phyloP scores from a whole-genome alignment of 2,329 filamentous ascomycete genomes.

The Monilinia fructicola region DNA sequence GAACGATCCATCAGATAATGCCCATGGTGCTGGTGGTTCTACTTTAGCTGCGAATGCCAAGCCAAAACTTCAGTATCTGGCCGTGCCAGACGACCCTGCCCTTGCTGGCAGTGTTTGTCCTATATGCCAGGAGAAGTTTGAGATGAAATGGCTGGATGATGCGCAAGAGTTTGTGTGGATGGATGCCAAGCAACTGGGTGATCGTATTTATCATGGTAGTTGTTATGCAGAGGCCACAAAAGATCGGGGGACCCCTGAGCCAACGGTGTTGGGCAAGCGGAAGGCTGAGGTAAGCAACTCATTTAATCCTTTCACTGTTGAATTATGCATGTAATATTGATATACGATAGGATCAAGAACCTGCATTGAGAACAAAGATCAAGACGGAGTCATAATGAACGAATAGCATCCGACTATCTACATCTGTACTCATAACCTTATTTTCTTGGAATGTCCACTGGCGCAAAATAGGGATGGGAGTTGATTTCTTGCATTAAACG shows the following conservation, averaged over 20 bases:
- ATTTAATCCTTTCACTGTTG: not conserved
- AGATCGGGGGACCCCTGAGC: slow-evolving; percentile 62
- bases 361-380: slow-evolving; percentile 35
- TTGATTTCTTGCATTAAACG: slow-evolving; percentile 4
- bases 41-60: slow-evolving; percentile 46
- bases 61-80: slow-evolving; percentile 67
- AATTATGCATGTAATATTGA: not conserved
- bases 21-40: slow-evolving; percentile 44
- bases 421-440: not conserved
- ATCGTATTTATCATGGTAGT: slow-evolving; percentile 82
- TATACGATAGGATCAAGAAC: slow-evolving; percentile 20
- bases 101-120: slow-evolving; percentile 78
- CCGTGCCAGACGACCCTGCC: slow-evolving; percentile 75
- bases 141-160: slow-evolving; percentile 87
- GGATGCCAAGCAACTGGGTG: slow-evolving; percentile 77
- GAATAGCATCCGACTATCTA: not conserved
- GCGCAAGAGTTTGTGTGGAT: slow-evolving; percentile 97
- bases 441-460: not conserved
- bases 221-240: slow-evolving; percentile 82
- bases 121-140: slow-evolving; percentile 94
- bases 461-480: not conserved
- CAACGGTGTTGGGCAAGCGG: slow-evolving; percentile 64
- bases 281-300: slow-evolving; percentile 60
- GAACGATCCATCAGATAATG: slow-evolving; percentile 43
- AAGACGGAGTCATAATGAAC: slow-evolving; percentile 28